These are phyloP conservation scores for Mayamaea pseudoterrestris DNA, from an alignment of 108 stramenopile genomes.

Conservation along the genomic window DNA sequence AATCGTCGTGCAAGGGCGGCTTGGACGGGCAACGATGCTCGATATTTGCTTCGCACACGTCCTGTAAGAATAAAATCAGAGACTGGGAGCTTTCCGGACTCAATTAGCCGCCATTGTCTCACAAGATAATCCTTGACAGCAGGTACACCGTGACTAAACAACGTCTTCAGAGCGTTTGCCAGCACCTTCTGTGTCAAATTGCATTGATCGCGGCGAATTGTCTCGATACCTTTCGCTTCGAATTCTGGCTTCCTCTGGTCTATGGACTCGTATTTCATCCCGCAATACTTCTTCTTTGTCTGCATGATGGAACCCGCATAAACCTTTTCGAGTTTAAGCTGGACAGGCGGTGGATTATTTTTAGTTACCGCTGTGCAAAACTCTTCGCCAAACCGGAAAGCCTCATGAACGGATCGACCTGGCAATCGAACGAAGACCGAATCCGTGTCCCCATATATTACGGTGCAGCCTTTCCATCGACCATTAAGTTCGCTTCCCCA, in stretches of 20 bases:
- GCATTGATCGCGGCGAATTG: slow-evolving; percentile 77
- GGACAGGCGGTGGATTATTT: slow-evolving; percentile 82
- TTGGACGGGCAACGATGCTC: slow-evolving; percentile 71
- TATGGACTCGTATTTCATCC: slow-evolving; percentile 77
- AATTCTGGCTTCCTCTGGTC: slow-evolving; percentile 59
- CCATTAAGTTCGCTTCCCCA: slow-evolving; percentile 53
- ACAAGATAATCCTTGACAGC: slow-evolving; percentile 50
- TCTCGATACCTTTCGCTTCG: slow-evolving; percentile 86
- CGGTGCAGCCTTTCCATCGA: slow-evolving; percentile 69
- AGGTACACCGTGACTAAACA: slow-evolving; percentile 45
- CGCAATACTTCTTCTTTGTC: slow-evolving; percentile 81
- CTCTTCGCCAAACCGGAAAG: slow-evolving; percentile 87
- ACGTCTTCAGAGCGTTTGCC: slow-evolving; percentile 53
- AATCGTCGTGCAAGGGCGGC: slow-evolving; percentile 69
- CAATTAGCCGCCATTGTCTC: slow-evolving; percentile 68
- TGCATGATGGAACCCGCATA: slow-evolving; percentile 82
- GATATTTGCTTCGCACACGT: slow-evolving; percentile 63
- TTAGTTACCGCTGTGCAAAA: slow-evolving; percentile 77
- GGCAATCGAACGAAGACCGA: slow-evolving; percentile 92
- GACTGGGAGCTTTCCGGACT: slow-evolving; percentile 64
- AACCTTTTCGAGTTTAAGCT: slow-evolving; percentile 96
- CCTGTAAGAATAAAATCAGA: slow-evolving; percentile 82
- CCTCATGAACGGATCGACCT: slow-evolving; percentile 73
- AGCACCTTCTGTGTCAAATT: slow-evolving; percentile 73
- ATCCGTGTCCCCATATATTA: slow-evolving; percentile 95